phyloP scores from a whole-genome alignment of 2,329 filamentous ascomycete genomes.

The Tolypocladium inflatum region DNA sequence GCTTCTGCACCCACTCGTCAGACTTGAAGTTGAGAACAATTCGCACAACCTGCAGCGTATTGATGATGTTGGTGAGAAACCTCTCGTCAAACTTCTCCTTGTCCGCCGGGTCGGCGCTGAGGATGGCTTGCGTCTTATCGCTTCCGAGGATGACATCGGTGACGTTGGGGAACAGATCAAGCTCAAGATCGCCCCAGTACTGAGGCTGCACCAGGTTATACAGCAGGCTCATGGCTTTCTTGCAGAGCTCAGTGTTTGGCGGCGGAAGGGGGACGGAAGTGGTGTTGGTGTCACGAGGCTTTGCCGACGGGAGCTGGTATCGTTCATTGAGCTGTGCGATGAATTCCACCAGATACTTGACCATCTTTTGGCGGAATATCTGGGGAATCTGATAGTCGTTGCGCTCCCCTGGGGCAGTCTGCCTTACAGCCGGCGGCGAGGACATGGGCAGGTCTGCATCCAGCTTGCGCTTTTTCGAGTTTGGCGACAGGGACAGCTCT shows the following conservation, averaged over 20 bases:
- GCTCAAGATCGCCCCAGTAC: constrained; percentile 85
- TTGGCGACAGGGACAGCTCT: constrained; percentile 58
- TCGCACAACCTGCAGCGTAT: constrained; percentile 84
- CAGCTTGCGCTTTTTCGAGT: constrained; percentile 65
- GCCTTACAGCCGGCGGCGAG: constrained; percentile 41
- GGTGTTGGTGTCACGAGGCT: constrained; percentile 44
- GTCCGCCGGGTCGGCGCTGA: constrained; percentile 49
- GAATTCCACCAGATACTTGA: constrained; percentile 93
- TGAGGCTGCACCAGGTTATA: constrained; percentile 76
- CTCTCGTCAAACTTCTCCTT: constrained; percentile 74
- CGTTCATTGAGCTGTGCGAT: constrained; percentile 84
- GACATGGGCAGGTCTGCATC: constrained; percentile 50
- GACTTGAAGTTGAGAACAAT: constrained; percentile 81
- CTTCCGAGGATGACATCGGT: constrained; percentile 77
- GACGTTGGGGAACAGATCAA: constrained; percentile 85
- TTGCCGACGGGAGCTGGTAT: constrained; percentile 65
- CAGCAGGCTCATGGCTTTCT: constrained; percentile 73
- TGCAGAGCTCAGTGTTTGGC: constrained; percentile 67
- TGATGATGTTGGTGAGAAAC: constrained; percentile 80
- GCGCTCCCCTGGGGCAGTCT: constrained; percentile 34
- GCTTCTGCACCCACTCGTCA: constrained; percentile 81
- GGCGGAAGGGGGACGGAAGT: constrained; percentile 38
- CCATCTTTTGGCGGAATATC: constrained; percentile 64
- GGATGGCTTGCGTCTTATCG: constrained; percentile 59
- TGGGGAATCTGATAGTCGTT: constrained; percentile 60